Evolutionary conservation across 495 filamentous ascomycete species (phyloP).

Genomic region (Penicillium verhagenii): DNA sequence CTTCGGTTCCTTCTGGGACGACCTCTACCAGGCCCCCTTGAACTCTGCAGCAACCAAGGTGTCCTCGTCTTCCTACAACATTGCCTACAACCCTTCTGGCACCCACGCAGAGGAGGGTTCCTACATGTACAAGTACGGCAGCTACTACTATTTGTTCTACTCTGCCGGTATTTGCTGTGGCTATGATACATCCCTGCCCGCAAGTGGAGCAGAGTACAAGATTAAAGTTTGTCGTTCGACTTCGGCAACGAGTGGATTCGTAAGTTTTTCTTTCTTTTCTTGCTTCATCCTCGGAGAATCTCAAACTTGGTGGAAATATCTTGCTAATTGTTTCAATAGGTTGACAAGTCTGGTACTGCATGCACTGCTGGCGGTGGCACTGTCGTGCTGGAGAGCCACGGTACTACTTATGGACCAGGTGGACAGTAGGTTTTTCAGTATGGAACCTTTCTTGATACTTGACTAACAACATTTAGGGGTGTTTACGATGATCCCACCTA

Average conservation of each 20-base stretch:
- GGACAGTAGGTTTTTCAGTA: slow-evolving; percentile 51
- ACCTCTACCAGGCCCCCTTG: slow-evolving; percentile 64
- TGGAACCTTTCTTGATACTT: neutral
- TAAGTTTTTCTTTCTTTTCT: slow-evolving; percentile 24
- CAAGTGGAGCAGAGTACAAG: slow-evolving; percentile 65
- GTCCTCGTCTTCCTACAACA: slow-evolving; percentile 35
- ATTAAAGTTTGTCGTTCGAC: slow-evolving; percentile 65
- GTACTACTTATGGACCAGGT: slow-evolving; percentile 68
- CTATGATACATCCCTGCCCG: slow-evolving; percentile 51
- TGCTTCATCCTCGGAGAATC: neutral
- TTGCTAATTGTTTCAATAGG: slow-evolving; percentile 19
- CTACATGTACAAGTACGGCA: slow-evolving; percentile 55
- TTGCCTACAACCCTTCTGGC: slow-evolving; percentile 56
- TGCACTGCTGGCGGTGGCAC: slow-evolving; percentile 67
- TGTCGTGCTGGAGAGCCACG: slow-evolving; percentile 60
- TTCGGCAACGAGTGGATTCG: slow-evolving; percentile 53
- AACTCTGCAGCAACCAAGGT: slow-evolving; percentile 42
- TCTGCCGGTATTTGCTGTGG: slow-evolving; percentile 67
- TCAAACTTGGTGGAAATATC: neutral
- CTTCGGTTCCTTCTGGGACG: slow-evolving; percentile 72
- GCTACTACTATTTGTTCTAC: slow-evolving; percentile 71
- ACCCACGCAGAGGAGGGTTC: slow-evolving; percentile 58
- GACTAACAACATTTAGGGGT: slow-evolving; percentile 32
- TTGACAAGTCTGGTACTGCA: slow-evolving; percentile 53
- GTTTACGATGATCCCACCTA: slow-evolving; percentile 47